phyloP scores from a whole-genome alignment of 257 asterid genomes.

The Jasminum sambac region DNA sequence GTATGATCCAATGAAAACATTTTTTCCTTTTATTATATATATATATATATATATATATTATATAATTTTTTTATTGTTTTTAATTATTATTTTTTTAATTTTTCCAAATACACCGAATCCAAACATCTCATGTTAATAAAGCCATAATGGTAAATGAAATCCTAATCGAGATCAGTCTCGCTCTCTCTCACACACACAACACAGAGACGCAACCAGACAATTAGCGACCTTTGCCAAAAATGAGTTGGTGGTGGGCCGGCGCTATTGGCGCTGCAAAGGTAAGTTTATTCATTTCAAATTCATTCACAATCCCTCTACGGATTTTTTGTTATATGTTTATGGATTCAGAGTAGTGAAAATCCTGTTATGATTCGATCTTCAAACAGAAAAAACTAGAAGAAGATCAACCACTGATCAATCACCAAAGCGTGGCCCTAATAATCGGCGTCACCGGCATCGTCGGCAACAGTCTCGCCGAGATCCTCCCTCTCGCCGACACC shows the following conservation, averaged over 20 bases:
- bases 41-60: no score
- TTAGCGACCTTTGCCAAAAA: background rate
- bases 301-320: background rate
- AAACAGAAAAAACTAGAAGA: conserved; percentile 30
- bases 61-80: no score
- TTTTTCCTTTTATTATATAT: no score
- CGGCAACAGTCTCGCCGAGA: conserved; percentile 43
- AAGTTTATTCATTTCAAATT: background rate
- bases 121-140: no score
- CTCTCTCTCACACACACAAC: background rate
- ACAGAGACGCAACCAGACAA: background rate
- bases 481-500: conserved; percentile 38
- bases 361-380: background rate
- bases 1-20: no score
- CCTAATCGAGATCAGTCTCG: background rate
- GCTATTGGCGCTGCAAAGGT: conserved; percentile 22
- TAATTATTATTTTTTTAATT: no score
- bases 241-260: conserved; percentile 24
- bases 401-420: conserved; percentile 15
- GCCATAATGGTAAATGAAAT: no score
- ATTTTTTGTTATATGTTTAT: background rate
- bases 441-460: conserved; percentile 40
- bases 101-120: no score
- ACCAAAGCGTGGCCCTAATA: conserved; percentile 32
- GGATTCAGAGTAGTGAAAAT: background rate